Conservation (phyloP, 768 basidiomycete genomes). For the Kwoniella bestiolae region DNA sequence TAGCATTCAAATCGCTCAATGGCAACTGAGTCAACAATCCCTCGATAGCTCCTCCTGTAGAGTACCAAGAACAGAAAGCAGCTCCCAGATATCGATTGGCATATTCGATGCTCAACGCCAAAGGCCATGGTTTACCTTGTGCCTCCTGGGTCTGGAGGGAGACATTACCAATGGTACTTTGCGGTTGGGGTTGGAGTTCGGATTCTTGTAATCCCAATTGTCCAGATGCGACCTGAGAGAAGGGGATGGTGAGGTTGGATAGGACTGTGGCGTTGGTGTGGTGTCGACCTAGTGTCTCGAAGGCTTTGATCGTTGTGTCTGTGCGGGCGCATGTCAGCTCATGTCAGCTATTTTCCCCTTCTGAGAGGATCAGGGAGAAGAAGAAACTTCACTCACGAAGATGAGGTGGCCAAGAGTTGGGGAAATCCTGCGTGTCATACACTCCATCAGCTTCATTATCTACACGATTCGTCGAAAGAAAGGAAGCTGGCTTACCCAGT, state of each 20-base stretch:
- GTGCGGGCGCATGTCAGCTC: not conserved
- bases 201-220: slow-evolving; percentile 78
- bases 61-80: slow-evolving; percentile 83
- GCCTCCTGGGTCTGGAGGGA: slow-evolving; percentile 65
- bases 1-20: slow-evolving; percentile 46
- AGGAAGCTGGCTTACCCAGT: slow-evolving; percentile 64
- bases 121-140: slow-evolving; percentile 60
- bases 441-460: no score
- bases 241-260: slow-evolving; percentile 63
- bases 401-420: slow-evolving; percentile 66
- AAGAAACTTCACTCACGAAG: slow-evolving; percentile 30
- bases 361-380: no score
- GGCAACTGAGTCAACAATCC: slow-evolving; percentile 72
- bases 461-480: no score
- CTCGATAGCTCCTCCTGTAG: slow-evolving; percentile 83
- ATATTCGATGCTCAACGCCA: slow-evolving; percentile 69
- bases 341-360: no score
- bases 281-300: slow-evolving; percentile 74
- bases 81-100: slow-evolving; percentile 85
- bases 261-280: slow-evolving; percentile 65
- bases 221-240: slow-evolving; percentile 72
- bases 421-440: slow-evolving; percentile 58
- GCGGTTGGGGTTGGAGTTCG: slow-evolving; percentile 71
- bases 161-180: slow-evolving; percentile 57
- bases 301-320: slow-evolving; percentile 74